Percentiles rank a stretch among this genome's conserved stretches.
These are phyloP conservation scores for Alternaria postmessia DNA, from an alignment of 2,329 filamentous ascomycete species.

Conservation along the genomic window DNA sequence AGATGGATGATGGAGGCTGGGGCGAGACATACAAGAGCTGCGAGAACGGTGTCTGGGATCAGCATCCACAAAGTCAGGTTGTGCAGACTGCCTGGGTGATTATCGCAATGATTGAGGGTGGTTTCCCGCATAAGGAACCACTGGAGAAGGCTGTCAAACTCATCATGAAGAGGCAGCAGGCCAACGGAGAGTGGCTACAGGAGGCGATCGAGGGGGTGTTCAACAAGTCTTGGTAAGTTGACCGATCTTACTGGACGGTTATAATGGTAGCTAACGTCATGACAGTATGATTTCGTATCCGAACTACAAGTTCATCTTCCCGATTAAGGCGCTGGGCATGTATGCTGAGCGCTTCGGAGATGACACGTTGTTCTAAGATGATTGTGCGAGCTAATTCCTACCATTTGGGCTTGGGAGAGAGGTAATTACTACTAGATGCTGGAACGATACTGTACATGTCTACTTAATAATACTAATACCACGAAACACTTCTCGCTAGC, in stretches of 20 bases:
- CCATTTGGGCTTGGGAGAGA: background rate
- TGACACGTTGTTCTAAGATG: constrained; percentile 28
- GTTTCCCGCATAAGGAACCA: constrained; percentile 77
- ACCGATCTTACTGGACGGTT: too few relatives aligned
- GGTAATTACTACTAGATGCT: background rate
- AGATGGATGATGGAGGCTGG: constrained; percentile 92
- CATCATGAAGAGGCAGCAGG: constrained; percentile 83
- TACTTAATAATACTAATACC: background rate
- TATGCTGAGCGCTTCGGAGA: constrained; percentile 65
- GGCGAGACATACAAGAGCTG: constrained; percentile 92
- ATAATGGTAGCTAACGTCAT: constrained; percentile 17
- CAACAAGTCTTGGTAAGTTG: constrained; percentile 89
- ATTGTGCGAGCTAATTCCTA: too few relatives aligned
- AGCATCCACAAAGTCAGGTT: constrained; percentile 84
- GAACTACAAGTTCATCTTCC: constrained; percentile 98
- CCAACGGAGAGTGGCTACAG: constrained; percentile 92
- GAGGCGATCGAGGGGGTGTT: constrained; percentile 98
- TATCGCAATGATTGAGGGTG: constrained; percentile 82
- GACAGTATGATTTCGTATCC: constrained; percentile 94
- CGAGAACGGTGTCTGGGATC: constrained; percentile 76
- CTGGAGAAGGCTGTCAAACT: constrained; percentile 78
- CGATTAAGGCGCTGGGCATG: constrained; percentile 92
- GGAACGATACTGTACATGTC: background rate
- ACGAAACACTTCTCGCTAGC: background rate
- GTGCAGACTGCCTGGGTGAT: constrained; percentile 94